Evolutionary conservation across 345 rosid genomes (phyloP), one percentile per base, ranked within the genome.

Genomic region (Rhizophora apiculata): DNA sequence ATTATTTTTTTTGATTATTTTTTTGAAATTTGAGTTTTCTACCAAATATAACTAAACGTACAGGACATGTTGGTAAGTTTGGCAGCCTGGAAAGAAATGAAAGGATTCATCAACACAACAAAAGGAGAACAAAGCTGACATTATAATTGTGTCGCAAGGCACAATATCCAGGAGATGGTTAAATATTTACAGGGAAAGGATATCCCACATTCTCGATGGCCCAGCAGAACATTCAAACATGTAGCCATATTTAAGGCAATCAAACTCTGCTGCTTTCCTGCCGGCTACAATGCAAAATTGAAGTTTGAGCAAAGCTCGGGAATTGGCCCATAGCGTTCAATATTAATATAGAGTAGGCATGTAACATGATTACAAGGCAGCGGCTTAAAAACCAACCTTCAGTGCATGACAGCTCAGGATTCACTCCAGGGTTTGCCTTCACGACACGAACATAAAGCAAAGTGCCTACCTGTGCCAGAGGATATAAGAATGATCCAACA

Each of bases 211-310:
- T 79, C 94, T 83, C 63, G 91, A 86, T 70, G 88, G 85, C 74
- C 92, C 91, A 27, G 90, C 88, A 62, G 94, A 87, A 71, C 89
- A 86, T 78, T 93, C 92, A 84, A 93, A 86, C 87, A 82, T 88
- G 82, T 68, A 91, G 60, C 97, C 94, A 56, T 88, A 90, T 78
- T 74, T 88, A 34, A 86, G 85, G 72, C 81, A 81, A 63, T 90
- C 98, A 67, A 86, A 91, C 79, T 78, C 83, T 24, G 89, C 89
- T 53, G 96, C 96, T 75, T 91, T 93, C 36, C 96, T 94, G 36
- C 81, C 81, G 72, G 96, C 96, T 89, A 51, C 54, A 58, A 46
- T 75, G 54, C 73, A 73, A 36, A 69, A 46, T 26, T 62, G 13
- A 64, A 54, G 37, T 71, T 19, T 49, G 58, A 58, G 69, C 39